Base-by-base conservation (phyloP, 208 protist genomes). In the Trypanosoma vivax region DNA sequence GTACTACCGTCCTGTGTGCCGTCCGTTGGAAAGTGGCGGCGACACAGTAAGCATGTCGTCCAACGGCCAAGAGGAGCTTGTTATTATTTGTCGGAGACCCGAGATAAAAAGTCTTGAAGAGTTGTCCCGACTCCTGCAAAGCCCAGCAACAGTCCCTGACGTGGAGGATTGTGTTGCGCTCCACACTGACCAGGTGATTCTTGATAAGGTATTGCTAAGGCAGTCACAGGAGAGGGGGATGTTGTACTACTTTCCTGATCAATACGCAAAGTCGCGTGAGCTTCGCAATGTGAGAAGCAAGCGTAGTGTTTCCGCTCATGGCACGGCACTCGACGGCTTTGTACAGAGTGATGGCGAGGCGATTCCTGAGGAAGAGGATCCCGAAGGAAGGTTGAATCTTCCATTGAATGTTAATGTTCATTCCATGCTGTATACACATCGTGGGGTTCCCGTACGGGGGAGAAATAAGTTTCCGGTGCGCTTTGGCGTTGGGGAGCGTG, bases 101-200 rank as follows among this genome's bases (percentile, higher is more conserved):
- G 73, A 73, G 27, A 41, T 94, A 10, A 28, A 55, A 2, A 65
- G 74, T 18, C 63, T 89, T 29, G 68, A 58, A 29, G 74, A 84
- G 50, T 66, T 94, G 40, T 39, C 52, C 27, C 39, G 24, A 9
- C 60, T 88, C 5, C 40, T 94, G 23, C 70, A 87, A 38, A 73
- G 73, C 4, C 80, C 82, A 4, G 60, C 72, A 0, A 76, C 68
- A 23, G 16, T 73, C 34, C 55, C 67, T 9, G 86, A 94, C 41
- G 46, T 57, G 29, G 86, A 88, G n/a, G 75, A 66, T 24, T 94
- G 82, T 50, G 71, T 88, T 9, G 86, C 63, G n/a, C 50, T 94
- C 35, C 86, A 94, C 59, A 94, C 86, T 24, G 76, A 88, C 50
- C 86, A 94, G 62, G 60, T 94, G 29, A 52, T 83, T 25, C 42